These are phyloP conservation scores for Blastobotrys petasosporus DNA, from an alignment of 1,139 yeast genomes.

Conservation along the genomic window DNA sequence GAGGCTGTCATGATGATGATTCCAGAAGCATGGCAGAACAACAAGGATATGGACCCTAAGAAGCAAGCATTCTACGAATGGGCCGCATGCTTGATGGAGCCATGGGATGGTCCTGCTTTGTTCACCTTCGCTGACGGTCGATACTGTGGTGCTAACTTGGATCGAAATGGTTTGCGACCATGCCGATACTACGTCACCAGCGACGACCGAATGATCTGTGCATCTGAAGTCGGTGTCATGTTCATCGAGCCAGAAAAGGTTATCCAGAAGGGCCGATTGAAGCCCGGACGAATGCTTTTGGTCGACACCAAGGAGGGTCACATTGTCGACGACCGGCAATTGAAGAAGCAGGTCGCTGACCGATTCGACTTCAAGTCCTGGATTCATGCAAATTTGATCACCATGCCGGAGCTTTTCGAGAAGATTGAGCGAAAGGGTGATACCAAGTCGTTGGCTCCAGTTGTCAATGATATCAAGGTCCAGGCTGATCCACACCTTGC, in stretches of 20 bases:
- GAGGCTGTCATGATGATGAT: conserved; percentile 97
- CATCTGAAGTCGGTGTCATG: conserved; percentile 96
- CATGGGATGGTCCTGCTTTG: conserved; percentile 99
- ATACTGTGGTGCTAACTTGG: conserved; percentile 96
- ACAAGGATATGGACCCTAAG: conserved; percentile 76
- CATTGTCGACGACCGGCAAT: conserved; percentile 86
- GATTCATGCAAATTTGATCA: conserved; percentile 80
- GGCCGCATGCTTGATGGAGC: conserved; percentile 99
- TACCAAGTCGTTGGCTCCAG: conserved; percentile 15
- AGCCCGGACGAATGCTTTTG: conserved; percentile 93
- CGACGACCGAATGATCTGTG: conserved; percentile 95
- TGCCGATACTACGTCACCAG: conserved; percentile 94
- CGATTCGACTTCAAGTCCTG: conserved; percentile 91
- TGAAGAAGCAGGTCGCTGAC: conserved; percentile 74
- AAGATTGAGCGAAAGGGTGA: conserved; percentile 49
- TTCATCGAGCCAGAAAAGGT: conserved; percentile 79
- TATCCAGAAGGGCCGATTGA: conserved; percentile 85
- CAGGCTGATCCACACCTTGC: conserved; percentile 78
- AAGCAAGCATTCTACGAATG: conserved; percentile 95
- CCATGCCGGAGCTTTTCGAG: conserved; percentile 64
- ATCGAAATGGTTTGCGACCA: conserved; percentile 96
- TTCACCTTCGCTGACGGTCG: conserved; percentile 97
- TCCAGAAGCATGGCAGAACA: conserved; percentile 98
- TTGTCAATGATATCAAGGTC: conserved; percentile 32
- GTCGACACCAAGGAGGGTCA: conserved; percentile 92